These are phyloP conservation scores for Backusella tarrabulga DNA, from an alignment of 192 early-diverging fungal genomes.

Conservation along the genomic window DNA sequence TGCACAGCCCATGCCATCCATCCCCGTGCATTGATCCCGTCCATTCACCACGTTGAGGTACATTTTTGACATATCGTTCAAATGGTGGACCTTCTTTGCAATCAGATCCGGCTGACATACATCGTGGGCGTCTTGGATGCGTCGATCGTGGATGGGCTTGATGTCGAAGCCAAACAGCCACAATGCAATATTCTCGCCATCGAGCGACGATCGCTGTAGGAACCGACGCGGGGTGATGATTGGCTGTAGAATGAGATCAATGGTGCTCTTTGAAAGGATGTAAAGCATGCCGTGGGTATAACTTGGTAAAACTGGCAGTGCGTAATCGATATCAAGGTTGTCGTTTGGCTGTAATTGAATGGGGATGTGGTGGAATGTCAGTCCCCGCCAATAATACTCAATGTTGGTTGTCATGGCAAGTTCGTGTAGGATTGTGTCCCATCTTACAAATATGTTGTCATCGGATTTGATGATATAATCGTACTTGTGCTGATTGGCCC, in stretches of 20 bases:
- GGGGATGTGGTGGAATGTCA: constrained; percentile 32
- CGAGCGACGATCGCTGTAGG: constrained; percentile 27
- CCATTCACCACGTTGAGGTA: constrained; percentile 8
- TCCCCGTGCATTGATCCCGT: background rate
- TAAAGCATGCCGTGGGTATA: constrained; percentile 56
- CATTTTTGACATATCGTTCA: constrained; percentile 47
- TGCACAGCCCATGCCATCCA: constrained; percentile 34
- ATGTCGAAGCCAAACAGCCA: constrained; percentile 58
- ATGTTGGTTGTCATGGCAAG: constrained; percentile 28
- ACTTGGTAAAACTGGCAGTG: constrained; percentile 50
- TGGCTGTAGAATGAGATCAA: constrained; percentile 39
- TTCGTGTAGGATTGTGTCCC: constrained; percentile 47
- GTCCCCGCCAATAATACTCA: constrained; percentile 51
- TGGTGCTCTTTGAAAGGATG: constrained; percentile 50
- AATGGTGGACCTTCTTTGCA: constrained; percentile 43
- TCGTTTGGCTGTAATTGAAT: constrained; percentile 35
- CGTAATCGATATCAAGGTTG: constrained; percentile 36
- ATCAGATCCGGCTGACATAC: constrained; percentile 62
- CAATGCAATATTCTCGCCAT: constrained; percentile 55
- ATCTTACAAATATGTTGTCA: constrained; percentile 61
- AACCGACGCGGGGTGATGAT: constrained; percentile 40
- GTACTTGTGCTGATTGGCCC: constrained; percentile 40
- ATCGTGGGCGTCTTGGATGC: constrained; percentile 49
- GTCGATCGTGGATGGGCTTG: constrained; percentile 51
- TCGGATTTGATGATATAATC: constrained; percentile 58